Percentiles rank a stretch among this genome's conserved stretches.
Conservation (phyloP, 208 protist species). For the Crithidia expoeki region DNA sequence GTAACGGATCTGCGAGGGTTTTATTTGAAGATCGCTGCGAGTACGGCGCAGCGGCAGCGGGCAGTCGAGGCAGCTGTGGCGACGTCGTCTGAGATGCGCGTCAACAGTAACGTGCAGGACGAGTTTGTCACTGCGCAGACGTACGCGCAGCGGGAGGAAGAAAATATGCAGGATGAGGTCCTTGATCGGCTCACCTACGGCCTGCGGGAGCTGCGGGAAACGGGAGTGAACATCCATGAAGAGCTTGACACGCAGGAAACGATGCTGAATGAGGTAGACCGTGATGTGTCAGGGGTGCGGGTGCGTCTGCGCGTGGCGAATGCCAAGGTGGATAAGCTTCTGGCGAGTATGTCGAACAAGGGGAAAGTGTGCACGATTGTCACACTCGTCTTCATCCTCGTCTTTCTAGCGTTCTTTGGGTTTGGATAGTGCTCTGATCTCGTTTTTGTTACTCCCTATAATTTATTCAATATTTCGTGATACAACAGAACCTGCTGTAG, state of each 20-base stretch:
- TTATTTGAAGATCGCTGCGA: slow-evolving; percentile 24
- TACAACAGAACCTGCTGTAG: too few species aligned
- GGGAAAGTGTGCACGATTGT: slow-evolving; percentile 84
- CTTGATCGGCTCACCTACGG: slow-evolving; percentile 78
- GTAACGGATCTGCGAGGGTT: slow-evolving; percentile 53
- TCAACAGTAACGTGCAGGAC: slow-evolving; percentile 25
- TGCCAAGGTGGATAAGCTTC: slow-evolving; percentile 81
- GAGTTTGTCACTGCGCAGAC: slow-evolving; percentile 67
- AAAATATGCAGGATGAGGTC: slow-evolving; percentile 72
- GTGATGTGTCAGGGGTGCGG: slow-evolving; percentile 67
- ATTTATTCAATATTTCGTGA: too few species aligned
- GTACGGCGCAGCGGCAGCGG: slow-evolving; percentile 16
- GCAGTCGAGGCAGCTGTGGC: slow-evolving; percentile 4
- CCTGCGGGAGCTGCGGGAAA: slow-evolving; percentile 78
- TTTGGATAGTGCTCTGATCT: slow-evolving; percentile 10
- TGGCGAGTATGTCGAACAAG: slow-evolving; percentile 84
- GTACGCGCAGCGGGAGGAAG: slow-evolving; percentile 61
- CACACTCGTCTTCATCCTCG: slow-evolving; percentile 49
- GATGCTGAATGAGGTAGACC: slow-evolving; percentile 69
- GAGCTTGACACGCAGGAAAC: slow-evolving; percentile 73
- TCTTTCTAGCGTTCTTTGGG: slow-evolving; percentile 56
- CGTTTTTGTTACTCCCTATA: too few species aligned
- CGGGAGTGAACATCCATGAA: slow-evolving; percentile 77
- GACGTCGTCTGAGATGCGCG: background rate
- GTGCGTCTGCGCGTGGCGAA: slow-evolving; percentile 72